Percentiles rank a stretch among this genome's conserved stretches.
These are phyloP conservation scores for Trichoderma parareesei DNA, from an alignment of 495 filamentous ascomycete species.

Conservation along the genomic window DNA sequence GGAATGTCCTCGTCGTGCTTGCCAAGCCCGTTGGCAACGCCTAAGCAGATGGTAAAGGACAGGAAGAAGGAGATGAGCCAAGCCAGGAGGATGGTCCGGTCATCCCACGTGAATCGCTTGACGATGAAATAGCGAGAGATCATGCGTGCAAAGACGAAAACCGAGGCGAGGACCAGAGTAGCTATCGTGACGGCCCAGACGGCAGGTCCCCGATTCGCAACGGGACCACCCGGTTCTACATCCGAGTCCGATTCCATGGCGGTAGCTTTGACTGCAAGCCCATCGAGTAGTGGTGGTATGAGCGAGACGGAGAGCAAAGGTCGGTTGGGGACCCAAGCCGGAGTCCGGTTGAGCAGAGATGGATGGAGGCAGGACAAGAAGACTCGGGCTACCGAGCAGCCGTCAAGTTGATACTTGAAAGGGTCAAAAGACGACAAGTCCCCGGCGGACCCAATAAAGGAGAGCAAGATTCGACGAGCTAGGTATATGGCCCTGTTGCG, in stretches of 20 bases:
- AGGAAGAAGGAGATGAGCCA: constrained; percentile 79
- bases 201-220: constrained; percentile 48
- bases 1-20: constrained; percentile 62
- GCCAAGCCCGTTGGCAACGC: constrained; percentile 62
- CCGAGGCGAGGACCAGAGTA: constrained; percentile 55
- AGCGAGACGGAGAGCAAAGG: not conserved
- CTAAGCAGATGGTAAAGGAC: constrained; percentile 67
- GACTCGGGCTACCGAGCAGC: too few relatives aligned
- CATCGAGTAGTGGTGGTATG: not conserved
- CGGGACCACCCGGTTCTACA: constrained; percentile 9
- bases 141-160: constrained; percentile 67
- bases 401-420: not conserved
- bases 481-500: not conserved
- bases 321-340: not conserved
- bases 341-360: not conserved
- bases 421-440: not conserved
- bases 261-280: not conserved
- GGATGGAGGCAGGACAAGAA: not conserved
- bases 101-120: constrained; percentile 59
- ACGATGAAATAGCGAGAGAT: constrained; percentile 67
- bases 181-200: constrained; percentile 69
- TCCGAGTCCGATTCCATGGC: not conserved
- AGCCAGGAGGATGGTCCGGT: constrained; percentile 76
- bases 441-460: not conserved
- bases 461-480: not conserved